These are phyloP conservation scores for Diaporthe aspalathi DNA, from an alignment of 2,329 filamentous ascomycete genomes.

Conservation along the genomic window DNA sequence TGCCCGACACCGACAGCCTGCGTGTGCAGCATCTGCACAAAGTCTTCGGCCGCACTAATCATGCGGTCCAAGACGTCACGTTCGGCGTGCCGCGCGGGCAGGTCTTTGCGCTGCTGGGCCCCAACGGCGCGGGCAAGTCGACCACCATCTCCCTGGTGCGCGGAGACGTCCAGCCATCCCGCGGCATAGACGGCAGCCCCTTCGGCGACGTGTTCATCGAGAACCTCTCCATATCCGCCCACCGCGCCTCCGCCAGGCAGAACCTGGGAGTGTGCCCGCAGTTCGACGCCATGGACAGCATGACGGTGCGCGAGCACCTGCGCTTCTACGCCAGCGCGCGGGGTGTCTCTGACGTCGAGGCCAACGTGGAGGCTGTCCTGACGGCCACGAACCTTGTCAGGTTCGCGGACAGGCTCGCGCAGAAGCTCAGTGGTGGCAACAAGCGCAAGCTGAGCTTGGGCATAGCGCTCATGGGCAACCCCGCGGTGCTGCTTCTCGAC, in stretches of 20 bases:
- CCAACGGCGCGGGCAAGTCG: slow-evolving; percentile 91
- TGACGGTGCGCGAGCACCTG: slow-evolving; percentile 90
- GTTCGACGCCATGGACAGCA: slow-evolving; percentile 87
- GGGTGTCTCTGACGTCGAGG: slow-evolving; percentile 78
- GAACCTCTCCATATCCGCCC: slow-evolving; percentile 77
- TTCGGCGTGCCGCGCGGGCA: slow-evolving; percentile 85
- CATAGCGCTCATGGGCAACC: slow-evolving; percentile 93
- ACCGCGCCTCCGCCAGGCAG: slow-evolving; percentile 77
- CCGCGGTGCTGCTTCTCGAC: slow-evolving; percentile 86
- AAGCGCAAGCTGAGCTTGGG: slow-evolving; percentile 91
- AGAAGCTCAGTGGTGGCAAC: slow-evolving; percentile 87
- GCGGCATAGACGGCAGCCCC: slow-evolving; percentile 43
- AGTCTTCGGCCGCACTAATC: slow-evolving; percentile 66
- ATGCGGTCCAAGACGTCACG: slow-evolving; percentile 82
- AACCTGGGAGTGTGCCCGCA: slow-evolving; percentile 93
- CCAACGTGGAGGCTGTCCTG: slow-evolving; percentile 84
- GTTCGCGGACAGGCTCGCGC: slow-evolving; percentile 80
- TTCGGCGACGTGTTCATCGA: slow-evolving; percentile 83
- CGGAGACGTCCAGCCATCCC: slow-evolving; percentile 85
- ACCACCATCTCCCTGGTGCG: slow-evolving; percentile 90
- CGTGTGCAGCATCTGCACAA: slow-evolving; percentile 86
- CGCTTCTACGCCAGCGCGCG: slow-evolving; percentile 88
- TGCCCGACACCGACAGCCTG: slow-evolving; percentile 70
- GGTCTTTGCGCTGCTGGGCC: slow-evolving; percentile 89
- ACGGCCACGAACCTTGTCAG: slow-evolving; percentile 80